Evolutionary conservation across 352 stramenopile species (phyloP).

Genomic region (Phytophthora colocasiae): DNA sequence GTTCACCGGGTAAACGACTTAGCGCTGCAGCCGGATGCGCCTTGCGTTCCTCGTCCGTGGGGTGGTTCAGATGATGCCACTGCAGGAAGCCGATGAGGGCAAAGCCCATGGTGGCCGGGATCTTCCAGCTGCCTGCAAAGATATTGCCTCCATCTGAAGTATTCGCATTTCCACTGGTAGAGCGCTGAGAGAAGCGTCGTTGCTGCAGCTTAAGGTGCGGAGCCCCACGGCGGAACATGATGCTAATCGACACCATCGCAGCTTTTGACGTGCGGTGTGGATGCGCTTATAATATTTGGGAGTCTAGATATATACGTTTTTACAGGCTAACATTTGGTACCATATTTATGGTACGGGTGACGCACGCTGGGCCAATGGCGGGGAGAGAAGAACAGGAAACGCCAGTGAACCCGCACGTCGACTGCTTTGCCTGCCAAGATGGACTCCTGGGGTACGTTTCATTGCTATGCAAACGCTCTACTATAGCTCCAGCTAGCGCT

Average conservation of each 20-base stretch:
- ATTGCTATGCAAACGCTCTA: neutral
- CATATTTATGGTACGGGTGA: slow-evolving; percentile 20
- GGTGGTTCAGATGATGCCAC: slow-evolving; percentile 71
- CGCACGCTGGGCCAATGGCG: slow-evolving; percentile 23
- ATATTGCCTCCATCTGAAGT: slow-evolving; percentile 1
- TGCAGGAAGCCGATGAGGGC: slow-evolving; percentile 77
- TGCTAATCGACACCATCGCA: neutral
- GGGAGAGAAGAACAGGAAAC: slow-evolving; percentile 19
- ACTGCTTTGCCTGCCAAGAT: slow-evolving; percentile 41
- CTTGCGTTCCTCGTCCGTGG: slow-evolving; percentile 72
- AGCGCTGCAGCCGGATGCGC: slow-evolving; percentile 56
- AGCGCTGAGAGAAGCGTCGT: slow-evolving; percentile 26
- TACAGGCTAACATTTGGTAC: slow-evolving; percentile 7
- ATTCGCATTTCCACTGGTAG: neutral
- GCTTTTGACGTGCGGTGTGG: neutral
- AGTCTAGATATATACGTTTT: too few relatives aligned
- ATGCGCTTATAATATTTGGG: too few relatives aligned
- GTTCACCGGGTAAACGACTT: slow-evolving; percentile 53
- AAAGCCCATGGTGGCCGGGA: slow-evolving; percentile 70
- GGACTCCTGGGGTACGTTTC: slow-evolving; percentile 79
- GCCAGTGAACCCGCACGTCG: slow-evolving; percentile 2
- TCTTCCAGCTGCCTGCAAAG: slow-evolving; percentile 64
- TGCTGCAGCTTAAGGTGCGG: slow-evolving; percentile 8
- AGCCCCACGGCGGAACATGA: slow-evolving; percentile 9
- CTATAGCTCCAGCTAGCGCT: slow-evolving; percentile 1